A percentile compares a stretch with the other conserved stretches of the same genome.
These are phyloP conservation scores for Hypoxylon subgilvum DNA, from an alignment of 495 filamentous ascomycete genomes.

Conservation along the genomic window DNA sequence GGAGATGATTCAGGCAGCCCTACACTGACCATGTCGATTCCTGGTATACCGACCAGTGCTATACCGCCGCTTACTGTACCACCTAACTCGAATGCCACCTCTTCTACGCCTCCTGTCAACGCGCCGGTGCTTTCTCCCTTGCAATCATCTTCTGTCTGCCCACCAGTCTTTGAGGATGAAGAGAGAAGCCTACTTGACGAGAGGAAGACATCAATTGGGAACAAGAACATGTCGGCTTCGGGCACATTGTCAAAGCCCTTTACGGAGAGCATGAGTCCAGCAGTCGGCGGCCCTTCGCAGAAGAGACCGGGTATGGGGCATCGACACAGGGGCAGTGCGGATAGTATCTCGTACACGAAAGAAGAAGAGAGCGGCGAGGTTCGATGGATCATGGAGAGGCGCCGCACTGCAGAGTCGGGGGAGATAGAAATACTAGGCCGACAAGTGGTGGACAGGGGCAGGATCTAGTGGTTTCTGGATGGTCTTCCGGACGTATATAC, in stretches of 20 bases:
- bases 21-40: conserved; percentile 45
- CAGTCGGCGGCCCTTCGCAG: conserved; percentile 20
- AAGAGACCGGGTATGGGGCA: conserved; percentile 49
- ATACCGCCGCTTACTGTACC: conserved; percentile 30
- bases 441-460: conserved; percentile 31
- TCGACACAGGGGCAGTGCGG: conserved; percentile 55
- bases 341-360: conserved; percentile 64
- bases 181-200: conserved; percentile 33
- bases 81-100: conserved; percentile 27
- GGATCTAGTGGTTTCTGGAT: conserved; percentile 28
- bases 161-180: conserved; percentile 50
- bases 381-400: conserved; percentile 63
- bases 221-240: conserved; percentile 10
- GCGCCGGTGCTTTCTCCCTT: conserved; percentile 39
- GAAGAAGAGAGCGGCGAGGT: conserved; percentile 56
- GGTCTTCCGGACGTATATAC: conserved; percentile 9
- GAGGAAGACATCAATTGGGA: conserved; percentile 3
- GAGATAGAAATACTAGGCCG: conserved; percentile 53
- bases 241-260: conserved; percentile 18
- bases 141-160: conserved; percentile 35
- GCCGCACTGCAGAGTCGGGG: conserved; percentile 59
- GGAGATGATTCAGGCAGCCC: conserved; percentile 47
- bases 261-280: conserved; percentile 27
- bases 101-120: conserved; percentile 12
- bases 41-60: conserved; percentile 30